Evolutionary conservation across 2,329 filamentous ascomycete genomes (phyloP).

Genomic region (Ramularia endophylla): DNA sequence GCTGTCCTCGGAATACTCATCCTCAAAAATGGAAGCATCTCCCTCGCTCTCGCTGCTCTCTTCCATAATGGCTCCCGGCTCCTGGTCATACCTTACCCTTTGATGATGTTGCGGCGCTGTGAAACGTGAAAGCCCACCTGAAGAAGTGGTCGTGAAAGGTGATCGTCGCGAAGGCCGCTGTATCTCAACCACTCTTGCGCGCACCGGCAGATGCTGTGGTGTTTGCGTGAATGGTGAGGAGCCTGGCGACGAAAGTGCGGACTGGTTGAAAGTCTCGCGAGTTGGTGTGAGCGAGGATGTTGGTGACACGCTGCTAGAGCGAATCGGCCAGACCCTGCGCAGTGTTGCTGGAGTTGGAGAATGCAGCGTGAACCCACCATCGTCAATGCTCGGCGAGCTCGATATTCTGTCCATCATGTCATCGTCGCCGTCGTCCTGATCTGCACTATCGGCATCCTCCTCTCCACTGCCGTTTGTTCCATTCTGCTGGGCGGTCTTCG

Average conservation of each 20-base stretch:
- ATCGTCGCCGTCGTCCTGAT: conserved; percentile 45
- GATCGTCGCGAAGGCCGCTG: conserved; percentile 15
- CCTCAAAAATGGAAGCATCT: not conserved
- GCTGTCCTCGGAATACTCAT: not conserved
- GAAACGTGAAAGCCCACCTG: conserved; percentile 9
- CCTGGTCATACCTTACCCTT: conserved; percentile 42
- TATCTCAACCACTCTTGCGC: conserved; percentile 14
- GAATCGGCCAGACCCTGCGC: conserved; percentile 33
- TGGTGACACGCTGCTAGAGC: conserved; percentile 39
- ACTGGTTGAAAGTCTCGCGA: conserved; percentile 31
- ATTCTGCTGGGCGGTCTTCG: conserved; percentile 44
- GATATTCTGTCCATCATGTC: conserved; percentile 99
- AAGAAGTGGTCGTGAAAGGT: conserved; percentile 6
- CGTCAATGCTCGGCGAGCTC: conserved; percentile 96
- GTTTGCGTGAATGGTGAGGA: conserved; percentile 41
- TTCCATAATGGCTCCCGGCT: conserved; percentile 2
- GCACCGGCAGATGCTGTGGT: conserved; percentile 34
- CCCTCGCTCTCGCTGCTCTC: not conserved
- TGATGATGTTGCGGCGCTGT: conserved; percentile 42
- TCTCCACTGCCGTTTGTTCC: conserved; percentile 22
- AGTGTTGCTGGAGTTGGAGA: conserved; percentile 14
- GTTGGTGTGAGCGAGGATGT: conserved; percentile 27
- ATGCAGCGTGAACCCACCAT: conserved; percentile 71
- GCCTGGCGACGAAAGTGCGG: conserved; percentile 23
- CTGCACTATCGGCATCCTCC: conserved; percentile 30